Evolutionary conservation across 371 early-diverging fungal genomes (phyloP), one percentile per base, ranked within the genome.

Genomic region (Mortierella sp.): DNA sequence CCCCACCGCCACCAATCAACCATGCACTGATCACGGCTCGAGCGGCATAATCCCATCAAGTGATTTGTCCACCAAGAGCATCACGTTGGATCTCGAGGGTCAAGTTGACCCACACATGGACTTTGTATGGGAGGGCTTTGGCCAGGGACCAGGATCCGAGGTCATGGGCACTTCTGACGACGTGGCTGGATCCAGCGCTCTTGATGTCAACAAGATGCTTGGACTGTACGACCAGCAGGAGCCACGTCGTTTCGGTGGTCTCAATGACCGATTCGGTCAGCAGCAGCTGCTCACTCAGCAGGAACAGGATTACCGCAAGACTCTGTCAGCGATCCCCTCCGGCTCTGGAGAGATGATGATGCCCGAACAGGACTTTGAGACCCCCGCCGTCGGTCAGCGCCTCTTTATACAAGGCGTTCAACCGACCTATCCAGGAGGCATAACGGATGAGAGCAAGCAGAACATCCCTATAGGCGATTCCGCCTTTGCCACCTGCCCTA

Each of bases 121-220:
- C 58, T 69, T 65, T 24, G 63, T 55, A 53, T 76, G 76, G 80
- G 76, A 80, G 26, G 70, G 70, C 34, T 76, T 76, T 70, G 80
- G 80, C 37, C 79, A 79, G 29, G 79, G 75, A 47, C 79, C 79
- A 74, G 79, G 75, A 74, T 55, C 53, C 8, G 70, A 65, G 10
- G 68, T 43, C 22, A 26, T 37, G 5, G 8, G n/a, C 37, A 4
- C 24, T 22, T 41, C 16, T 45, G 34, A 61, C 40, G 71, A 68
- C 63, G 50, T 52, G 48, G 34, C n/a, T 29, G 71, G 48, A 37
- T 39, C 61, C 61, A 58, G 34, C 34, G 34, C 37, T 37, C 45
- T 55, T 44, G 66, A 64, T 34, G 50, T 34, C 68, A 73, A 63
- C 68, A 71, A 39, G 68, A 53, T 26, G 29, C 8, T 40, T 39